These are phyloP conservation scores for Lecanicillium sp. DNA, from an alignment of 2,329 filamentous ascomycete species.

Conservation along the genomic window DNA sequence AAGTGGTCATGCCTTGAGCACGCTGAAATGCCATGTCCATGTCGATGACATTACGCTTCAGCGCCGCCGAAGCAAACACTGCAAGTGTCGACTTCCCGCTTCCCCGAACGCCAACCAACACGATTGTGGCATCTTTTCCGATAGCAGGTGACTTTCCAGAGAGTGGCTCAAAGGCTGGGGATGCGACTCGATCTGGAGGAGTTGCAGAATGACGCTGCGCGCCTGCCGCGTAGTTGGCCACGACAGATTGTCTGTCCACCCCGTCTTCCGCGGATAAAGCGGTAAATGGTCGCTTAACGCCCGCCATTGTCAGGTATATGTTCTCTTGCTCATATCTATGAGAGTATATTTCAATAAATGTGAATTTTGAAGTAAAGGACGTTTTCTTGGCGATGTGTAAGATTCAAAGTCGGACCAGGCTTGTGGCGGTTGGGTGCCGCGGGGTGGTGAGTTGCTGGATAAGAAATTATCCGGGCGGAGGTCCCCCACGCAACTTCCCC, in stretches of 20 bases:
- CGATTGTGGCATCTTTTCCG: conserved; percentile 56
- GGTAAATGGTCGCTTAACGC: conserved; percentile 31
- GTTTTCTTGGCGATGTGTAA: not conserved
- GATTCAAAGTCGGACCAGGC: no score
- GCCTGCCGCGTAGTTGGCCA: not conserved
- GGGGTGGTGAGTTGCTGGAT: conserved; percentile 9
- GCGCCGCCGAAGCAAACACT: conserved; percentile 64
- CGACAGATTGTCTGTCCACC: conserved; percentile 6
- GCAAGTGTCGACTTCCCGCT: conserved; percentile 70
- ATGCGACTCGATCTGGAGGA: conserved; percentile 16
- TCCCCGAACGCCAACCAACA: conserved; percentile 65
- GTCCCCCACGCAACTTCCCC: not conserved
- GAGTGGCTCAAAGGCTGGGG: conserved; percentile 16
- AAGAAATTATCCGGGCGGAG: conserved; percentile 14
- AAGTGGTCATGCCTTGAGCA: conserved; percentile 51
- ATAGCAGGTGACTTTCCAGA: conserved; percentile 32
- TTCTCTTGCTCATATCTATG: not conserved
- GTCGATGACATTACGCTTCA: conserved; percentile 60
- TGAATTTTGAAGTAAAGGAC: not conserved
- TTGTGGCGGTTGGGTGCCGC: no score
- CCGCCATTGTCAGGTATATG: conserved; percentile 22
- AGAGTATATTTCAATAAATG: not conserved
- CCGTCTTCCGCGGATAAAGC: conserved; percentile 23
- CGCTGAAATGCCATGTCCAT: conserved; percentile 61
- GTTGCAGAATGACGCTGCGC: not conserved